Evolutionary conservation across 257 asterid species (phyloP).

Genomic region (Sherardia arvensis): DNA sequence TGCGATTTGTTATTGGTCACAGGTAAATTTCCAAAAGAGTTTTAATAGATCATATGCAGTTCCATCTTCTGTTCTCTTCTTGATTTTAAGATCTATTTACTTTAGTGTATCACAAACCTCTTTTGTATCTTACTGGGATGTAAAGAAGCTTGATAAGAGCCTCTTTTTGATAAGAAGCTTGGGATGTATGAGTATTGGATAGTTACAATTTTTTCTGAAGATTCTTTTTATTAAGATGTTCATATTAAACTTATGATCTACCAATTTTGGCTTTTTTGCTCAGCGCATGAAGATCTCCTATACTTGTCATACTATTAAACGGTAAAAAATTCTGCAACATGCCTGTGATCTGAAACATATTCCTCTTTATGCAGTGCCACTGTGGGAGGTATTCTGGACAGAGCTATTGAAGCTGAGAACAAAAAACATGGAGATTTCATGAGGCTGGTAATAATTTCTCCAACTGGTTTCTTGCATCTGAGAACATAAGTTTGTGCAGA

Average conservation of each 20-base stretch:
- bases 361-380: slow-evolving; percentile 46
- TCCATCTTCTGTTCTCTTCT: neutral
- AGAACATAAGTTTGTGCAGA: neutral
- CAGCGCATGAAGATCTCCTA: neutral
- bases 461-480: neutral
- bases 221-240: neutral
- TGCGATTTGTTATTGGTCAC: slow-evolving; percentile 85
- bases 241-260: neutral
- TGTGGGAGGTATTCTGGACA: slow-evolving; percentile 77
- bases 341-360: neutral
- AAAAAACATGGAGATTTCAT: slow-evolving; percentile 81
- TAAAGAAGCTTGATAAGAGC: neutral
- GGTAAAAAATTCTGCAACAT: neutral
- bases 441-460: slow-evolving; percentile 53
- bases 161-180: too few relatives aligned
- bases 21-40: slow-evolving; percentile 29
- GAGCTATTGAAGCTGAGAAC: slow-evolving; percentile 83
- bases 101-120: too few relatives aligned
- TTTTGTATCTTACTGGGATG: neutral
- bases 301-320: neutral
- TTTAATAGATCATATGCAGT: neutral
- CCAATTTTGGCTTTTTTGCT: neutral
- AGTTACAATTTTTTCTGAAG: neutral
- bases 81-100: too few relatives aligned
- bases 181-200: too few relatives aligned